These are phyloP conservation scores for Prillingera fragicola DNA, from an alignment of 1,284 basidiomycete species.

Conservation along the genomic window DNA sequence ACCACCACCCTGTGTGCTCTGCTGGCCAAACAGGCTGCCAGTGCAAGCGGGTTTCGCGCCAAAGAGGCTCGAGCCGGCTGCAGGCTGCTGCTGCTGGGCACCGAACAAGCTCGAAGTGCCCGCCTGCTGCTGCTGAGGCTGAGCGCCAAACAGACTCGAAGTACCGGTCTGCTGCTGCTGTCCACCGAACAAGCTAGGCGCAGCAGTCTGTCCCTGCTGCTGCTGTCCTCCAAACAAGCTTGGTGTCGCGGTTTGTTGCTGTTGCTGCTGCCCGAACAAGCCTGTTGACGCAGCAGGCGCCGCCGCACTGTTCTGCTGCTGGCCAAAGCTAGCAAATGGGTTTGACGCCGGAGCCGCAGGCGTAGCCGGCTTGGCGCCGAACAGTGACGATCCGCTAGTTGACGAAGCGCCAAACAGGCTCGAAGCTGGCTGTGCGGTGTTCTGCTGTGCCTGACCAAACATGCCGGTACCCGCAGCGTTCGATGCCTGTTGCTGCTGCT, in stretches of 20 bases:
- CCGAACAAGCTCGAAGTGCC: not conserved
- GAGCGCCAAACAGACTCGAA: constrained; percentile 1
- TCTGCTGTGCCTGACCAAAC: constrained; percentile 10
- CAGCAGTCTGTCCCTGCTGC: constrained; percentile 17
- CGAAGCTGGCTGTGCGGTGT: constrained; percentile 11
- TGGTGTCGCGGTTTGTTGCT: not conserved
- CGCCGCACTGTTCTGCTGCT: constrained; percentile 11
- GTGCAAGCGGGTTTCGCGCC: not conserved
- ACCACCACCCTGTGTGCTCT: too few species aligned
- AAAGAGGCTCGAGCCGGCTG: not conserved
- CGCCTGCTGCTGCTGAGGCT: constrained; percentile 6
- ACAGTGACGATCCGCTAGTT: constrained; percentile 4
- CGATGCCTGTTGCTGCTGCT: constrained; percentile 7
- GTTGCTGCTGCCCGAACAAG: constrained; percentile 17
- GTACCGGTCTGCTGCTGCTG: constrained; percentile 3
- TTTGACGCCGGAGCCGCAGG: constrained; percentile 11
- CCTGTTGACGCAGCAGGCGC: constrained; percentile 4
- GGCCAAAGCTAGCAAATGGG: constrained; percentile 19
- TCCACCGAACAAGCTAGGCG: constrained; percentile 9
- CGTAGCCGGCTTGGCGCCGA: constrained; percentile 5
- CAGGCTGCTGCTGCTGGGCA: constrained; percentile 1
- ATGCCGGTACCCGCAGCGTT: constrained; percentile 10
- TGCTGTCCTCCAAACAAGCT: constrained; percentile 22
- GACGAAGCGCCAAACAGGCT: constrained; percentile 16
- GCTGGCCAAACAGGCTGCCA: constrained; percentile 8